These are phyloP conservation scores for Solanum piurae DNA, from an alignment of 257 asterid genomes.

Conservation along the genomic window DNA sequence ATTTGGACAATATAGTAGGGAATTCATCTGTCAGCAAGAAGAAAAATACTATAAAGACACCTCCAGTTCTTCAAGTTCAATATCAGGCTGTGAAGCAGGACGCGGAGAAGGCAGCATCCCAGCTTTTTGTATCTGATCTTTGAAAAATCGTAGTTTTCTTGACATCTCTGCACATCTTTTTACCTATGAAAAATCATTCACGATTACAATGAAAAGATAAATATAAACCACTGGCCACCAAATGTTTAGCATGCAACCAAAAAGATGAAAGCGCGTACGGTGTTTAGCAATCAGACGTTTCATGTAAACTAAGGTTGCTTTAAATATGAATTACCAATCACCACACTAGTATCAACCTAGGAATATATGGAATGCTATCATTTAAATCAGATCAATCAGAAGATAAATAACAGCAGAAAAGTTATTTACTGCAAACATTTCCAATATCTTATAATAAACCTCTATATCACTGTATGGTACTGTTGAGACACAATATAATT, in stretches of 20 bases:
- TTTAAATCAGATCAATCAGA: not conserved
- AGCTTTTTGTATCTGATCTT: slow-evolving; percentile 91
- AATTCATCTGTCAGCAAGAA: not conserved
- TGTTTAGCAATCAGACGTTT: not conserved
- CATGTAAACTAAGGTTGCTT: not conserved
- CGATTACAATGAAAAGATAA: not conserved
- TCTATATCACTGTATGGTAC: not conserved
- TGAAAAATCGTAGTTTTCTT: slow-evolving; percentile 78
- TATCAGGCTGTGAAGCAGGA: slow-evolving; percentile 73
- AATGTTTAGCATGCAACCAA: not conserved
- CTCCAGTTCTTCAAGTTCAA: slow-evolving; percentile 93
- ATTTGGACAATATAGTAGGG: not conserved
- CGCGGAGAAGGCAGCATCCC: slow-evolving; percentile 51
- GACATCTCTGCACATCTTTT: slow-evolving; percentile 99
- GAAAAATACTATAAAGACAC: slow-evolving; percentile 21
- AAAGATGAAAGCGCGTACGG: not conserved
- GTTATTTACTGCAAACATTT: not conserved
- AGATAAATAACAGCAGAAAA: not conserved
- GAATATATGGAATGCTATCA: not conserved
- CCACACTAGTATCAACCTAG: not conserved
- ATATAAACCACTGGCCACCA: not conserved
- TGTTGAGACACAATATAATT: not conserved
- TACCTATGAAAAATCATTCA: slow-evolving; percentile 39
- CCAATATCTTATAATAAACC: not conserved
- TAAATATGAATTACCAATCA: not conserved